Conservation (phyloP, 306 rosid species). For the Casuarina cunninghamiana region DNA sequence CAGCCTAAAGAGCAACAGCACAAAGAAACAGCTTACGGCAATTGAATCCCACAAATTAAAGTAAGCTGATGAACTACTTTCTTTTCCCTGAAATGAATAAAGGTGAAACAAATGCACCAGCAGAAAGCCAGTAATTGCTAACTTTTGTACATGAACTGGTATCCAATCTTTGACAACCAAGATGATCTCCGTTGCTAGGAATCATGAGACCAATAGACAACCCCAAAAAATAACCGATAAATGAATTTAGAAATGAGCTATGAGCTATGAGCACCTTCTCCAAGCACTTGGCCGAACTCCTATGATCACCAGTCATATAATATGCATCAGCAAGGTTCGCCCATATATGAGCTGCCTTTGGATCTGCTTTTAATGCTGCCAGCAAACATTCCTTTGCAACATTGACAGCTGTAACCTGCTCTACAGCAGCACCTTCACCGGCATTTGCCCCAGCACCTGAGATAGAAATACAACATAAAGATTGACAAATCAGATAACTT, state of each 20-base stretch:
- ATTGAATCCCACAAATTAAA: neutral
- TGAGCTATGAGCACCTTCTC: constrained; percentile 86
- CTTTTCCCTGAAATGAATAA: neutral
- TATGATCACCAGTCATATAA: constrained; percentile 70
- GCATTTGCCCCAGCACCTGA: constrained; percentile 93
- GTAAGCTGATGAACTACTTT: neutral
- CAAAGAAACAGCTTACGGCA: constrained; percentile 14
- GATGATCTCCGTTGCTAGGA: constrained; percentile 26
- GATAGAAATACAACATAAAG: constrained; percentile 12
- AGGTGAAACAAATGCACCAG: constrained; percentile 10
- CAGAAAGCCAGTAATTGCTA: constrained; percentile 4
- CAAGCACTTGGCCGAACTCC: constrained; percentile 90
- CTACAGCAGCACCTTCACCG: constrained; percentile 57
- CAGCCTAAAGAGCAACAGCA: constrained; percentile 57
- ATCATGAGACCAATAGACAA: constrained; percentile 50
- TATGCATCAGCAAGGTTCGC: constrained; percentile 87
- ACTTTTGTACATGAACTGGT: constrained; percentile 7
- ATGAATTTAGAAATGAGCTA: constrained; percentile 54
- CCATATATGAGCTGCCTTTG: constrained; percentile 92
- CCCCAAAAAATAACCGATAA: constrained; percentile 47
- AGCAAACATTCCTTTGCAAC: constrained; percentile 92
- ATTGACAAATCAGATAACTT: constrained; percentile 4
- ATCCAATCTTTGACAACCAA: constrained; percentile 13
- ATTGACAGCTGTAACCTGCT: constrained; percentile 59
- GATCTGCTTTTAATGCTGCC: constrained; percentile 74